phyloP scores from a whole-genome alignment of 106 monocot genomes.

The Agapanthus africanus region DNA sequence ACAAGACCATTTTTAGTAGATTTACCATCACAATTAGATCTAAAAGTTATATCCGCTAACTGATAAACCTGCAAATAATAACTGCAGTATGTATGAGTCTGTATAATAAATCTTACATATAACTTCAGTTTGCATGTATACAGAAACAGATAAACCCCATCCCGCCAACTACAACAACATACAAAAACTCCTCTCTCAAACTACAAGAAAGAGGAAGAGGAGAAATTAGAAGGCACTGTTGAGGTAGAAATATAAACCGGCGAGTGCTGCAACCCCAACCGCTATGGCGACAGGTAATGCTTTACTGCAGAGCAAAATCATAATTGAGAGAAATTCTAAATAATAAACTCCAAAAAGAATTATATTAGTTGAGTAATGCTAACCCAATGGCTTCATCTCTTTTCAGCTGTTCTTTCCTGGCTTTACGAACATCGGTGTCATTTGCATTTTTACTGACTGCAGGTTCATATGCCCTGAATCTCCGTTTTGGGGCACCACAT shows the following conservation, averaged over 20 bases:
- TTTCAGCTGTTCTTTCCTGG: constrained; percentile 47
- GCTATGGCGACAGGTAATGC: constrained; percentile 62
- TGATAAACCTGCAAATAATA: no score
- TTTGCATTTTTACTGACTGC: constrained; percentile 41
- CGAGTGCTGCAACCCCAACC: constrained; percentile 57
- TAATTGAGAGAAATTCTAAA: neutral
- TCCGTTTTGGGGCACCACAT: constrained; percentile 60
- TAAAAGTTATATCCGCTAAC: no score
- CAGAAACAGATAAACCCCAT: no score
- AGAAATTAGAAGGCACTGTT: constrained; percentile 58
- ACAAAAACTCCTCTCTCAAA: no score
- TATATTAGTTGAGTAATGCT: neutral
- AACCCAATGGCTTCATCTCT: constrained; percentile 60
- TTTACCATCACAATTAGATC: no score
- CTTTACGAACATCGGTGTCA: constrained; percentile 39
- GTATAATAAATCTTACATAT: no score
- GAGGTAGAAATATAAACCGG: constrained; percentile 77
- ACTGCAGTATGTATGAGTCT: no score
- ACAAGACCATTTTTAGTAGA: no score
- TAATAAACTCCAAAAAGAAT: neutral
- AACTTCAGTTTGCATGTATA: no score
- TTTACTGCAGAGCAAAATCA: constrained; percentile 34
- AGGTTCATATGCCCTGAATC: constrained; percentile 61
- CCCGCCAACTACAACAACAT: no score
- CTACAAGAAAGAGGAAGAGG: no score